These are phyloP conservation scores for Dipodascopsis uninucleata DNA, from an alignment of 805 yeast genomes.

Conservation along the genomic window DNA sequence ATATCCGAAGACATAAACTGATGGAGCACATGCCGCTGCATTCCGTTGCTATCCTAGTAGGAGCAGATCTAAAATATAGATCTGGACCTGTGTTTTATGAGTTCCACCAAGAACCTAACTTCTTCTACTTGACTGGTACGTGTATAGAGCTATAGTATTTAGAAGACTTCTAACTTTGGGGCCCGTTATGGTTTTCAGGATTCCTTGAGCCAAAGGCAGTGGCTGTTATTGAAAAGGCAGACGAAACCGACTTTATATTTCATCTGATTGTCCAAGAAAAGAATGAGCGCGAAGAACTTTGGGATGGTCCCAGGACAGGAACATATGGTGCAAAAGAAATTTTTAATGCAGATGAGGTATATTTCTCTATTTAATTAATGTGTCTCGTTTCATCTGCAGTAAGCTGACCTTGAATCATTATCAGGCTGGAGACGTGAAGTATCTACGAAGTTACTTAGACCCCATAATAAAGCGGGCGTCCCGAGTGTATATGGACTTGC, in stretches of 20 bases:
- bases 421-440: constrained; percentile 44
- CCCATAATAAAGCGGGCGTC: constrained; percentile 49
- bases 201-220: constrained; percentile 30
- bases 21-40: constrained; percentile 55
- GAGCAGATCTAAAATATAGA: constrained; percentile 68
- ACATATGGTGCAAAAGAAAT: constrained; percentile 72
- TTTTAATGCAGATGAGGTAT: constrained; percentile 80
- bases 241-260: constrained; percentile 39
- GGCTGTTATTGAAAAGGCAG: constrained; percentile 49
- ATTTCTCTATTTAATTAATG: background rate
- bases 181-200: constrained; percentile 10
- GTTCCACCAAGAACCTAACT: constrained; percentile 87
- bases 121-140: constrained; percentile 88
- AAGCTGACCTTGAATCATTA: background rate
- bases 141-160: constrained; percentile 26
- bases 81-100: constrained; percentile 89
- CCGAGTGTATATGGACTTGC: constrained; percentile 53
- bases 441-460: constrained; percentile 44
- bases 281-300: constrained; percentile 70
- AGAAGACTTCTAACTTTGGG: background rate
- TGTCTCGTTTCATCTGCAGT: too few relatives aligned
- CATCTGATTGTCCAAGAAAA: constrained; percentile 86
- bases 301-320: constrained; percentile 96
- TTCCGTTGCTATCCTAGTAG: constrained; percentile 71
- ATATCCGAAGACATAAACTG: constrained; percentile 60